Evolutionary conservation across 2,329 filamentous ascomycete species (phyloP), one percentile per base, ranked within the genome.

Genomic region (Trichoderma sp.): DNA sequence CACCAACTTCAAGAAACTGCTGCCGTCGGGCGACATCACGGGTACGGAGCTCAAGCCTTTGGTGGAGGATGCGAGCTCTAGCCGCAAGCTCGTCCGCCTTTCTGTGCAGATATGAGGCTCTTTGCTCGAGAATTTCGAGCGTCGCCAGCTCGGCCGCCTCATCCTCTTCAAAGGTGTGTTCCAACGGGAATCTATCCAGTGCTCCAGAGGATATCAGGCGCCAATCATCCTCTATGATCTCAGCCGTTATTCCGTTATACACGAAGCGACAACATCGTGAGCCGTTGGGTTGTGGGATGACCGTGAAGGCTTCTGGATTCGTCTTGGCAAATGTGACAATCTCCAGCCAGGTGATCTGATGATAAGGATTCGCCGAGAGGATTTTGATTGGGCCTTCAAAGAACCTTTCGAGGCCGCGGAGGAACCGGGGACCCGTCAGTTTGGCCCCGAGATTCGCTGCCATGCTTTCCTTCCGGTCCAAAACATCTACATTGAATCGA

Each of bases 191-290:
- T 78, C 93, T 91, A 80, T 97, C 93, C 12, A 95, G 88, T 74
- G 93, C 92, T 32, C 94, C 93, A 50, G 92, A 95, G 69, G 90
- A 90, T 75, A 97, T 95, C 74, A 97, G 84, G 55, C 94, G 88
- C 85, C 91, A 97, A 79, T 97, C 94, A 79, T 97, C 93, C 80
- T 97, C 93, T 20, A 90, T 90, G 73, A 97, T 95, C 82, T 97
- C 93, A 9, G 97, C 91, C 62, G 92, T 88, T 74, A 91, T 88
- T 73, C 94, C 92, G 78, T 94, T 94, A 74, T 93, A 90, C 77
- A 91, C 90, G 80, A 97, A 96, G 74, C 93, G 92, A 78, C 94
- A 97, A 68, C 92, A 90, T 61, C 91, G 88, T 68, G 88, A 83
- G 23, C 92, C 92, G 74, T 93, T 91, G 58, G 88, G 86, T 73